Percentiles rank a stretch among this genome's conserved stretches.
Conservation (phyloP, 2,329 filamentous ascomycete species). For the Aspergillus niger region DNA sequence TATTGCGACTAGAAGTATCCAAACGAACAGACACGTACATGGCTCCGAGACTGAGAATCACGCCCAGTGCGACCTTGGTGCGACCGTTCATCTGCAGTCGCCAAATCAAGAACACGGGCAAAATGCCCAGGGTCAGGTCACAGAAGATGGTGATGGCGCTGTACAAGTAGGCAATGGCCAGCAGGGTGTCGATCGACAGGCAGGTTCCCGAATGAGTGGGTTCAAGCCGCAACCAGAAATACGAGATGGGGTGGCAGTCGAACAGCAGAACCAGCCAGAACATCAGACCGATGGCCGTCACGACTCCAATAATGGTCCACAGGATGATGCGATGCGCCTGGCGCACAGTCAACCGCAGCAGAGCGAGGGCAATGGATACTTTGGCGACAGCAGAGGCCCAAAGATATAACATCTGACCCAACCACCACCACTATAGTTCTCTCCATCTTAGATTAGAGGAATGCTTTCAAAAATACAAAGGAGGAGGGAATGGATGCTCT, state of each 20-base stretch:
- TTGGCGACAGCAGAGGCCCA: slow-evolving; percentile 48
- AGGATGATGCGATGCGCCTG: slow-evolving; percentile 48
- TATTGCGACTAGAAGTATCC: neutral
- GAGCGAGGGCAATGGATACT: slow-evolving; percentile 54
- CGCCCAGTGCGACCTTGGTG: slow-evolving; percentile 54
- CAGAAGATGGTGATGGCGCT: slow-evolving; percentile 43
- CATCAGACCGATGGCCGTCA: slow-evolving; percentile 46
- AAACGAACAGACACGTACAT: slow-evolving; percentile 38
- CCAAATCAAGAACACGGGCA: slow-evolving; percentile 58
- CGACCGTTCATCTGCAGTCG: slow-evolving; percentile 55
- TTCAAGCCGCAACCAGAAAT: slow-evolving; percentile 49
- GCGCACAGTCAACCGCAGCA: slow-evolving; percentile 51
- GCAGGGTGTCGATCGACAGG: slow-evolving; percentile 49
- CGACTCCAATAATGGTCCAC: slow-evolving; percentile 46
- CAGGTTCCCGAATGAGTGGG: slow-evolving; percentile 41
- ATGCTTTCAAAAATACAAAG: neutral
- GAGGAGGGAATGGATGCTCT: neutral
- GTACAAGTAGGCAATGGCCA: slow-evolving; percentile 55
- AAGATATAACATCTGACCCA: slow-evolving; percentile 56
- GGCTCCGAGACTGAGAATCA: slow-evolving; percentile 55
- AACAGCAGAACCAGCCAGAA: slow-evolving; percentile 55
- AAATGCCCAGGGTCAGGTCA: slow-evolving; percentile 54
- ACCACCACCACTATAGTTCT: slow-evolving; percentile 46
- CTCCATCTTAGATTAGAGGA: neutral
- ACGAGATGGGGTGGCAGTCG: slow-evolving; percentile 52